A percentile compares a stretch with the other conserved stretches of the same genome.
Evolutionary conservation across 1,284 basidiomycete species (phyloP).

Genomic region (Exobasidium cylindrosporum): DNA sequence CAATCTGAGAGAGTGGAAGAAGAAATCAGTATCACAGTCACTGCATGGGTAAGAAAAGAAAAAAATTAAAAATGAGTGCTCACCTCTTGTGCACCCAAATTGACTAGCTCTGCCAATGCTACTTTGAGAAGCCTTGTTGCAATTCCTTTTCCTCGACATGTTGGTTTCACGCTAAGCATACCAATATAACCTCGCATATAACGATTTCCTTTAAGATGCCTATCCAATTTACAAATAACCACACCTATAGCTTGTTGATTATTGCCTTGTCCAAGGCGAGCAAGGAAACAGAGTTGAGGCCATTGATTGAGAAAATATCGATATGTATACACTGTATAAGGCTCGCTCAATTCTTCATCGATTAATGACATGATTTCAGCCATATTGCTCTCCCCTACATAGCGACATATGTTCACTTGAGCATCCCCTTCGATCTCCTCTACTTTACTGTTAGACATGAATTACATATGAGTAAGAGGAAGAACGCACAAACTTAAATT

Average conservation of each 20-base stretch:
- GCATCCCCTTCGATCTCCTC: not conserved
- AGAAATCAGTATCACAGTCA: not conserved
- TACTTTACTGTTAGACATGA: not conserved
- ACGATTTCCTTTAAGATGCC: slow-evolving; percentile 61
- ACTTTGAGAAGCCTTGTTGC: slow-evolving; percentile 61
- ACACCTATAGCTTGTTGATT: slow-evolving; percentile 62
- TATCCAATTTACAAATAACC: slow-evolving; percentile 91
- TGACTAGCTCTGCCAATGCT: slow-evolving; percentile 1
- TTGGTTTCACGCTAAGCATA: slow-evolving; percentile 66
- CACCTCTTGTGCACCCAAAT: slow-evolving; percentile 17
- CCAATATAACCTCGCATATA: slow-evolving; percentile 91
- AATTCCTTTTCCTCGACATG: slow-evolving; percentile 65
- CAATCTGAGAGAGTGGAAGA: slow-evolving; percentile 58
- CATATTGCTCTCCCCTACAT: slow-evolving; percentile 65
- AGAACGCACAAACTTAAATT: no score
- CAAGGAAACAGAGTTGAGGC: slow-evolving; percentile 90
- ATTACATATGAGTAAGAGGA: no score
- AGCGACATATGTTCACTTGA: slow-evolving; percentile 56
- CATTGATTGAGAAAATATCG: slow-evolving; percentile 71
- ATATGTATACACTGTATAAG: slow-evolving; percentile 89
- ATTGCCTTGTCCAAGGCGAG: slow-evolving; percentile 44
- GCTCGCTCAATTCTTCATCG: slow-evolving; percentile 68
- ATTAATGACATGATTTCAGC: slow-evolving; percentile 44
- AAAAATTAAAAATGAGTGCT: no score
- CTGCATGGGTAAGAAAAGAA: slow-evolving; percentile 14